Percentiles rank a stretch among this genome's conserved stretches.
These are phyloP conservation scores for Aspergillus thermomutatus DNA, from an alignment of 2,329 filamentous ascomycete species.

Conservation along the genomic window DNA sequence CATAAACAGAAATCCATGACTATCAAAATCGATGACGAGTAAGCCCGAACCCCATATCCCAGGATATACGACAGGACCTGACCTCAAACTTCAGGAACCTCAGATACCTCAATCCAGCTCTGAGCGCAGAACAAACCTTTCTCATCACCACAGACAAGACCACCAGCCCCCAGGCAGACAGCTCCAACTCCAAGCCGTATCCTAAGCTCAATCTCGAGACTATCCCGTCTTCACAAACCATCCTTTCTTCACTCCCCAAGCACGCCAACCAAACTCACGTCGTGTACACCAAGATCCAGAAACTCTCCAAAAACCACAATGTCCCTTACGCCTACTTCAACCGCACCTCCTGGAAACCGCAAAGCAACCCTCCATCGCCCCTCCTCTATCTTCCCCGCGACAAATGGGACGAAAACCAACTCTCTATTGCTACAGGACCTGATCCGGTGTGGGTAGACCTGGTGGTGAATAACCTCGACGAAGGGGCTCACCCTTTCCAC, in stretches of 20 bases:
- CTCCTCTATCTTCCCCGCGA: constrained; percentile 33
- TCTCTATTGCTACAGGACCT: constrained; percentile 32
- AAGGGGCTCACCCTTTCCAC: constrained; percentile 50
- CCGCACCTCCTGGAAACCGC: constrained; percentile 44
- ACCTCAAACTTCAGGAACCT: constrained; percentile 33
- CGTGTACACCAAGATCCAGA: constrained; percentile 47
- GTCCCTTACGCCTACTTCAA: constrained; percentile 49
- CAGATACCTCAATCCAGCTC: constrained; percentile 44
- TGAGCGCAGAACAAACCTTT: constrained; percentile 39
- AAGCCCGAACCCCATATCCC: not conserved
- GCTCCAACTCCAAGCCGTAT: not conserved
- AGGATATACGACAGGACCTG: not conserved
- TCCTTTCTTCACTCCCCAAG: constrained; percentile 26
- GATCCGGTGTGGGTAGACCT: constrained; percentile 44
- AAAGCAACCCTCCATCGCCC: constrained; percentile 30
- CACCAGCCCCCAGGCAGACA: not conserved
- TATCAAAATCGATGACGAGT: constrained; percentile 38
- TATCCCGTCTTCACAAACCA: constrained; percentile 21
- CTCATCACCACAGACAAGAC: constrained; percentile 15
- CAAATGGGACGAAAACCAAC: constrained; percentile 44
- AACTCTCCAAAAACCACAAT: constrained; percentile 42
- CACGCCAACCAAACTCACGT: constrained; percentile 41
- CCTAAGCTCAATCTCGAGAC: constrained; percentile 24
- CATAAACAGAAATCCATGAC: constrained; percentile 18
- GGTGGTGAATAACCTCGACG: constrained; percentile 51